Conservation (phyloP, 352 stramenopile species). For the Synura sp. region DNA sequence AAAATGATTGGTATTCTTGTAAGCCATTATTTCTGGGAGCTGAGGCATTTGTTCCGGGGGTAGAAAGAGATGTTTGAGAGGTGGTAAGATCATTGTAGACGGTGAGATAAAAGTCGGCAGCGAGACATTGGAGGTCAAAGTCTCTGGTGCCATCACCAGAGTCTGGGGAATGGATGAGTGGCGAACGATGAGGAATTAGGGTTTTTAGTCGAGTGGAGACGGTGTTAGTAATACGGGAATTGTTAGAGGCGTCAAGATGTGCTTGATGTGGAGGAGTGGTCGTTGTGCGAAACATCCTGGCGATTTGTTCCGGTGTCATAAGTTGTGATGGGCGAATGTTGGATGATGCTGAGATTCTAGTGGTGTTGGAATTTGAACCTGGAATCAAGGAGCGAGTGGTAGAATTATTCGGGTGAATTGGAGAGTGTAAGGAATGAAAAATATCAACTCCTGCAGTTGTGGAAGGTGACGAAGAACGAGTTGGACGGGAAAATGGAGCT, state of each 20-base stretch:
- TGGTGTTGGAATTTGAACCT: background rate
- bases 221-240: background rate
- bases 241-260: background rate
- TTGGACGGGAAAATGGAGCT: conserved; percentile 27
- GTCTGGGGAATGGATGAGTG: background rate
- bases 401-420: background rate
- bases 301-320: background rate
- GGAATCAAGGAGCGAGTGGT: background rate
- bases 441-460: conserved; percentile 12
- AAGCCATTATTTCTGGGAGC: background rate
- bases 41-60: background rate
- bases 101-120: conserved; percentile 13
- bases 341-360: conserved; percentile 17
- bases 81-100: background rate
- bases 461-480: background rate
- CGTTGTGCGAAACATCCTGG: background rate
- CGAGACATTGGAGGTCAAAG: conserved; percentile 15
- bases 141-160: conserved; percentile 1
- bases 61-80: background rate
- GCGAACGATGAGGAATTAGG: conserved; percentile 19
- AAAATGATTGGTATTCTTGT: background rate
- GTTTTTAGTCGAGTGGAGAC: background rate
- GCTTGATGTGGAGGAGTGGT: background rate
- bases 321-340: conserved; percentile 16
- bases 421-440: background rate